Evolutionary conservation across 192 early-diverging fungal genomes (phyloP).

Genomic region (Lobosporangium transversale): DNA sequence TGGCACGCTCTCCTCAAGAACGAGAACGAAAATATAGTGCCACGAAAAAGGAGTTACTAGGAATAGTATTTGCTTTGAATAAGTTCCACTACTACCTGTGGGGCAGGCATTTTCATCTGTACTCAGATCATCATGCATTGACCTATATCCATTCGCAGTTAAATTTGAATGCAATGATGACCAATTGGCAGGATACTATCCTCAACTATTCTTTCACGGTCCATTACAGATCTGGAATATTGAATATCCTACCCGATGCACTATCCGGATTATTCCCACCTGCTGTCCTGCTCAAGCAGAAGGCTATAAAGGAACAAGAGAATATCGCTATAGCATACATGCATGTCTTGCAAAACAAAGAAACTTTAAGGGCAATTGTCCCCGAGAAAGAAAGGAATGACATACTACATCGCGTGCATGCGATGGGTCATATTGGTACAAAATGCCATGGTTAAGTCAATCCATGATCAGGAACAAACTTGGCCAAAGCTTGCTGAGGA

Average conservation of each 20-base stretch:
- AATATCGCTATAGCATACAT: conserved; percentile 7
- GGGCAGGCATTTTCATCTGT: conserved; percentile 20
- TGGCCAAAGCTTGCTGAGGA: conserved; percentile 34
- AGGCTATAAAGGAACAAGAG: background rate
- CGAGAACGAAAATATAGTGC: too few relatives aligned
- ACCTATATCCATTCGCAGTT: conserved; percentile 9
- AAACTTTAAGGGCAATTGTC: conserved; percentile 1
- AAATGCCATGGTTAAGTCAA: conserved; percentile 30
- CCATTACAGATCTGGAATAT: conserved; percentile 10
- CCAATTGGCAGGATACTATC: conserved; percentile 17
- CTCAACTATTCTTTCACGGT: conserved; percentile 14
- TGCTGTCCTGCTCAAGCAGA: background rate
- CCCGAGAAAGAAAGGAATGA: conserved; percentile 5
- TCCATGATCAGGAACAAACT: conserved; percentile 30
- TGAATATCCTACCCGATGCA: conserved; percentile 28
- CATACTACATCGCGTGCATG: conserved; percentile 18
- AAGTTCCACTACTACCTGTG: too few relatives aligned
- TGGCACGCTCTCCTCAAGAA: too few relatives aligned
- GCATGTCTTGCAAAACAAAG: conserved; percentile 1
- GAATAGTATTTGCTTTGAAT: too few relatives aligned
- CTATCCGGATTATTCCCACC: conserved; percentile 15
- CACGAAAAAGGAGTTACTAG: too few relatives aligned
- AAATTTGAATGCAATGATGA: conserved; percentile 28
- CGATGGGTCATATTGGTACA: conserved; percentile 35
- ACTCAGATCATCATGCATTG: conserved; percentile 17